Evolutionary conservation across 306 rosid genomes (phyloP).

Genomic region (Luffa aegyptiaca): DNA sequence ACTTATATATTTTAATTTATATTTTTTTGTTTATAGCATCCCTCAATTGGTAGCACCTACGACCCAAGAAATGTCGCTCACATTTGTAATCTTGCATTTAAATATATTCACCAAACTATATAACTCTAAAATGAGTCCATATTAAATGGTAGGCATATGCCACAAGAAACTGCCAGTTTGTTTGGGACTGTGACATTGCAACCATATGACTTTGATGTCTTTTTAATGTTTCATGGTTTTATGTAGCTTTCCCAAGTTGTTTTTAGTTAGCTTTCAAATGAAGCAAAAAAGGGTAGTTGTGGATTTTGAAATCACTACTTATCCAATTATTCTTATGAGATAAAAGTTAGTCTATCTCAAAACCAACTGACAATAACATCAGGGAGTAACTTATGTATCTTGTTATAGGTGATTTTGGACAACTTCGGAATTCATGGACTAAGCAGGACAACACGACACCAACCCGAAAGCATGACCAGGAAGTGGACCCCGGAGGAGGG

Average conservation of each 20-base stretch:
- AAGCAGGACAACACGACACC: too few relatives aligned
- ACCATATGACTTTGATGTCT: neutral
- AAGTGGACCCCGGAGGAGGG: too few relatives aligned
- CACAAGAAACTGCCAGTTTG: neutral
- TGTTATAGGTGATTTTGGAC: too few relatives aligned
- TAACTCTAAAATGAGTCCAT: neutral
- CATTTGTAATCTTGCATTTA: neutral
- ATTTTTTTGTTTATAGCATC: neutral
- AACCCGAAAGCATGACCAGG: too few relatives aligned
- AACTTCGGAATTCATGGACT: too few relatives aligned
- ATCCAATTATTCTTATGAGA: too few relatives aligned
- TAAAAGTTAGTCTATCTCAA: too few relatives aligned
- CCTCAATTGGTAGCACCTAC: neutral
- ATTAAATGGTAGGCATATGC: slow-evolving; percentile 2
- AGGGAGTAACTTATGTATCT: too few relatives aligned
- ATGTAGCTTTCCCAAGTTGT: neutral
- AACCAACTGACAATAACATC: too few relatives aligned
- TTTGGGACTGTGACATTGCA: neutral
- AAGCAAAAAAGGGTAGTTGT: neutral
- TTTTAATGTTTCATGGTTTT: neutral
- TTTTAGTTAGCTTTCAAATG: neutral
- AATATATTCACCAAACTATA: neutral
- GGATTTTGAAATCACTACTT: neutral
- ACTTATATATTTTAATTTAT: neutral
- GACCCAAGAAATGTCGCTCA: neutral